Conservation (phyloP, 1,139 yeast species). For the Protomyces gravidus region DNA sequence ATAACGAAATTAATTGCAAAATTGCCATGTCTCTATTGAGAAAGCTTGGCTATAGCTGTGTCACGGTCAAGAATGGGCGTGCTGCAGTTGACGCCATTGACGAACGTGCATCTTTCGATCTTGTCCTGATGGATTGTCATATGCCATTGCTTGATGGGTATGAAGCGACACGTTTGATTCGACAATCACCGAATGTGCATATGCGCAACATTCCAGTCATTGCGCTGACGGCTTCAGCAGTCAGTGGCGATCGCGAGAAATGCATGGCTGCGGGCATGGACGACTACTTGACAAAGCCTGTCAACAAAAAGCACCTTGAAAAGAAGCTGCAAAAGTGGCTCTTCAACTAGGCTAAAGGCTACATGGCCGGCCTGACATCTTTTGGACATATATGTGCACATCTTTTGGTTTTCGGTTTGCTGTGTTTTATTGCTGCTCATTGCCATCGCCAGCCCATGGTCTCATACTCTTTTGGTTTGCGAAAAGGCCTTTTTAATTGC, state of each 20-base stretch:
- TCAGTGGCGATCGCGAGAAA: constrained; percentile 52
- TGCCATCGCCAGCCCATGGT: no score
- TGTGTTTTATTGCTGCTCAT: no score
- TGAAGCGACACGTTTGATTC: constrained; percentile 41
- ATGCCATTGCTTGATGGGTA: constrained; percentile 52
- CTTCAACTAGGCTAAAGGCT: no score
- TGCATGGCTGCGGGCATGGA: constrained; percentile 54
- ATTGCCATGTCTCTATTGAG: constrained; percentile 53
- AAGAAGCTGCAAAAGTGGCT: constrained; percentile 32
- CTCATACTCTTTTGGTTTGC: no score
- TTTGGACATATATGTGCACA: no score
- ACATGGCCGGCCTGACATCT: no score
- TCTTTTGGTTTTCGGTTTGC: no score
- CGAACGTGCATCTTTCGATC: constrained; percentile 45
- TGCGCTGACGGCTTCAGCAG: constrained; percentile 57
- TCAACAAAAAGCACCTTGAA: constrained; percentile 32
- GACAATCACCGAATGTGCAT: constrained; percentile 27
- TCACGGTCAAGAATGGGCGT: constrained; percentile 22
- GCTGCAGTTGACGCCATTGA: constrained; percentile 34
- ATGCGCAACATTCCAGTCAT: constrained; percentile 41
- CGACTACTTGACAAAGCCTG: constrained; percentile 55
- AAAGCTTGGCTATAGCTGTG: constrained; percentile 47
- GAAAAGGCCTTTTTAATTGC: no score
- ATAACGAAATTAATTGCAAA: constrained; percentile 50
- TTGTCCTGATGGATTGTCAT: constrained; percentile 53